phyloP scores from a whole-genome alignment of 257 asterid genomes.

The Lycium ferocissimum region DNA sequence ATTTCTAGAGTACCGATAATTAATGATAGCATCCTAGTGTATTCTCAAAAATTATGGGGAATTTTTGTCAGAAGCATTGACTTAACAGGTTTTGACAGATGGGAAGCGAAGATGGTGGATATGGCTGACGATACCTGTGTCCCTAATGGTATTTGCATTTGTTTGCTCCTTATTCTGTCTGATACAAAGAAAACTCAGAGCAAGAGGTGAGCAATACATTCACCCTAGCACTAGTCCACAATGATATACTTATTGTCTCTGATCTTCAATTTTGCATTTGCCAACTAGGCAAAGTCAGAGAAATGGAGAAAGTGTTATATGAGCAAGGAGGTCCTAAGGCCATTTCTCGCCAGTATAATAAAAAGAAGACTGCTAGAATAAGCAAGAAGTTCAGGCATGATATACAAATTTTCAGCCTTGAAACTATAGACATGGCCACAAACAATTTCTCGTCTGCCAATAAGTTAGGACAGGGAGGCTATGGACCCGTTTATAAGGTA shows the following conservation, averaged over 20 bases:
- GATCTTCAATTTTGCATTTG: conserved; percentile 9
- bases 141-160: neutral
- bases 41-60: neutral
- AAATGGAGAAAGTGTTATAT: conserved; percentile 1
- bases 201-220: conserved; percentile 31
- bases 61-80: neutral
- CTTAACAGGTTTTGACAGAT: neutral
- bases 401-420: conserved; percentile 36
- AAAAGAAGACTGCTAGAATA: neutral
- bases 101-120: conserved; percentile 25
- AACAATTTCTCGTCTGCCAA: conserved; percentile 36
- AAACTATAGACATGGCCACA: conserved; percentile 36
- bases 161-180: conserved; percentile 14
- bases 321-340: conserved; percentile 25
- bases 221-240: neutral
- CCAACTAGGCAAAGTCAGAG: conserved; percentile 29
- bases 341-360: conserved; percentile 7
- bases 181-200: conserved; percentile 25
- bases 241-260: neutral
- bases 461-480: conserved; percentile 49
- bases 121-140: neutral
- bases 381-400: conserved; percentile 36
- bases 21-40: neutral
- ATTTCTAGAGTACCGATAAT: neutral
- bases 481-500: conserved; percentile 49